Percentiles rank a stretch among this genome's conserved stretches.
phyloP scores from a whole-genome alignment of 78 protist genomes.

The slime mould (Dictyostelium discoideum) region DNA sequence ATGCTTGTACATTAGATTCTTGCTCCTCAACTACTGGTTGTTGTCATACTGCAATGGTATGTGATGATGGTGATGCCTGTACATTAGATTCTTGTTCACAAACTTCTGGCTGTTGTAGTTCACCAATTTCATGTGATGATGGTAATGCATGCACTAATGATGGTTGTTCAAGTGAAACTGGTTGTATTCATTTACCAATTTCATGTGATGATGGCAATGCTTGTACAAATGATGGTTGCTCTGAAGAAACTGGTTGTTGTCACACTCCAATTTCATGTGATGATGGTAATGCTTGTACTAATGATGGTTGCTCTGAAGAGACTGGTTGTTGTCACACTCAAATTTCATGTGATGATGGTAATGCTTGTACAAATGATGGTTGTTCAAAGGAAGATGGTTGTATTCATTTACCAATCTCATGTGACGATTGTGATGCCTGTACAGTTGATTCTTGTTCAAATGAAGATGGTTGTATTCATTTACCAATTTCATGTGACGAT shows the following conservation, averaged over 20 bases:
- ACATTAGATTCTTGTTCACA: neutral
- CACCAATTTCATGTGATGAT: neutral
- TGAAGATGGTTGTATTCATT: no score
- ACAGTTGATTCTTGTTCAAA: no score
- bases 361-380: neutral
- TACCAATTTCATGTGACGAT: no score
- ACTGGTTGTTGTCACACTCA: neutral
- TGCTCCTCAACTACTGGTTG: neutral
- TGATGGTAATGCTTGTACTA: neutral
- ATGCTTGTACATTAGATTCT: neutral
- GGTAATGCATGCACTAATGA: no score
- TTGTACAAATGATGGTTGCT: no score
- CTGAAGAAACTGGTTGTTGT: no score
- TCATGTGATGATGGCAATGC: no score
- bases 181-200: no score
- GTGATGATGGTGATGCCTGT: neutral
- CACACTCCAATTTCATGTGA: no score
- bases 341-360: neutral
- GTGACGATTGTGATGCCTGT: no score
- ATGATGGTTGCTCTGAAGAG: neutral
- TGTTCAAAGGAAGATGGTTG: neutral
- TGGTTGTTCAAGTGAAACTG: no score
- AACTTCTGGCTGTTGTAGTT: neutral
- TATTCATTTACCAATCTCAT: neutral
- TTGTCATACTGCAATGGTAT: neutral